Evolutionary conservation across 73 alveolate species (phyloP), one percentile per base, ranked within the genome.

Genomic region (Durusdinium trenchii): DNA sequence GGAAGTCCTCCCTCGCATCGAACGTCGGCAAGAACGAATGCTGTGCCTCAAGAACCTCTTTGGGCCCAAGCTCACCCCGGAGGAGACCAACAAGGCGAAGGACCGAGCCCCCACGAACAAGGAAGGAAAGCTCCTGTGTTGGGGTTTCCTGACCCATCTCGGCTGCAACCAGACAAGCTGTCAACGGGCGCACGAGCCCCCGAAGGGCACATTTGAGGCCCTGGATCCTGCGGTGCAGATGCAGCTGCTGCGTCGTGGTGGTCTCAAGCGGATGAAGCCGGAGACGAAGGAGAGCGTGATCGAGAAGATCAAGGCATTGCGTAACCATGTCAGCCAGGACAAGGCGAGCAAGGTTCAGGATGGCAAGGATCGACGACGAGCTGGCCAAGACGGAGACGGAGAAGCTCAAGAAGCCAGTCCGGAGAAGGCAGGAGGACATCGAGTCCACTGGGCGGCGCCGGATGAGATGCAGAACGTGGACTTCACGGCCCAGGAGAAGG

Each of bases 241-340:
- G 94, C 94, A 83, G 50, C 75, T 83, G 48, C 40, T 83, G 71
- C 46, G 94, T 5, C 14, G 94, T 12, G 94, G 94, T 23, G 94
- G 94, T 3, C 40, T 83, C 50, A 47, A 48, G 75, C 7, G 94
- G 47, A 51, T 47, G 94, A 47, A 10, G 75, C 47, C 26, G 52
- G 73, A 50, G 48, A 30, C 75, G n/a, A 35, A 76, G 62, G 86
- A 76, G 62, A 43, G 28, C 0, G 67, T 36, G 0, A 4, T 36
- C 14, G 73, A 51, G 50, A 10, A 28, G 75, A 83, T 83, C 51
- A n/a, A 48, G 52, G 75, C 47, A 23, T 28, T 50, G n/a, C 16
- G 28, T 28, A 60, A 60, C 73, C 36, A 9, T 0, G 51, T 48
- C 23, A 50, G 64, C 73, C 73, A 28, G 28, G 73, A 16, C 16